These are phyloP conservation scores for Hylodesmum podocarpum DNA, from an alignment of 306 rosid genomes.

Conservation along the genomic window DNA sequence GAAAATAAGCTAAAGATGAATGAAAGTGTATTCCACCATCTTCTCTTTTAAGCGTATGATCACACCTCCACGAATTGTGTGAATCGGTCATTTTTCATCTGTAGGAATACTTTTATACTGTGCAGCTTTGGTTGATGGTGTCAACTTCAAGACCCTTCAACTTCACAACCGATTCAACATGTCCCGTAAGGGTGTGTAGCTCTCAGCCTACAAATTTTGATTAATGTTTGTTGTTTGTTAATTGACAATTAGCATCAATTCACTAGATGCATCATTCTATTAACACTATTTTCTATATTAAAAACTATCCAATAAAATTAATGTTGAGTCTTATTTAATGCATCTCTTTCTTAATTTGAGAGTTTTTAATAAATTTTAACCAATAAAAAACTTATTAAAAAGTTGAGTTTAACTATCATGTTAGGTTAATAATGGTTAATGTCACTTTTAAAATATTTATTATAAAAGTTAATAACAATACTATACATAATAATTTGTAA, in stretches of 20 bases:
- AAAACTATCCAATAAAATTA: too few relatives aligned
- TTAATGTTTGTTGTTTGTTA: not conserved
- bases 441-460: too few relatives aligned
- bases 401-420: too few relatives aligned
- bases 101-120: constrained; percentile 22
- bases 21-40: not conserved
- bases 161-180: constrained; percentile 59
- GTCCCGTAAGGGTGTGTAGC: constrained; percentile 68
- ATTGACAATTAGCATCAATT: not conserved
- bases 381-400: too few relatives aligned
- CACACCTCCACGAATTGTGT: not conserved
- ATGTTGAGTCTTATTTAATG: too few relatives aligned
- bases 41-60: not conserved
- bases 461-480: too few relatives aligned
- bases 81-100: not conserved
- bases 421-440: too few relatives aligned
- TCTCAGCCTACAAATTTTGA: constrained; percentile 50
- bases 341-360: too few relatives aligned
- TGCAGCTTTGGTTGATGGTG: constrained; percentile 43
- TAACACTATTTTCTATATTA: too few relatives aligned
- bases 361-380: too few relatives aligned
- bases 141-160: constrained; percentile 58
- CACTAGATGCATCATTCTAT: not conserved
- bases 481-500: too few relatives aligned
- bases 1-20: not conserved